Conservation (phyloP, 805 yeast genomes). For the Wickerhamomyces alni region DNA sequence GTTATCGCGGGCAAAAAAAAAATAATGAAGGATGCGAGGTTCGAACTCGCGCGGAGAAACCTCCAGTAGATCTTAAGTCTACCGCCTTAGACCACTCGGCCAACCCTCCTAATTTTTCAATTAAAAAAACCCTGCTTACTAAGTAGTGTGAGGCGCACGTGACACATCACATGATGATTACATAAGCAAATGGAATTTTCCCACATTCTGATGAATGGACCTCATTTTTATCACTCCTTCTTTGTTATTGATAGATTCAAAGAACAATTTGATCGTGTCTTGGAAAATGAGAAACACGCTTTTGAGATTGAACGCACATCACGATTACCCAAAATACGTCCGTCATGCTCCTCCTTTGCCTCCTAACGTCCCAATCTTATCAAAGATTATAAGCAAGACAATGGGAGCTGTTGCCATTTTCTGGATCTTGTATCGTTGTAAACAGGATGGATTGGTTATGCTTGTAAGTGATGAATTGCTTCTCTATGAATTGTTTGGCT, state of each 20-base stretch:
- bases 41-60: slow-evolving; percentile 3
- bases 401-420: slow-evolving; percentile 89
- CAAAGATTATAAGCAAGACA: slow-evolving; percentile 54
- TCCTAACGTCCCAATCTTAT: slow-evolving; percentile 57
- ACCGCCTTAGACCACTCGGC: slow-evolving; percentile 3
- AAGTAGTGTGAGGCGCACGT: too few relatives aligned
- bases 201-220: too few relatives aligned
- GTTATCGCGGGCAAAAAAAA: neutral
- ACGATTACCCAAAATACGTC: slow-evolving; percentile 22
- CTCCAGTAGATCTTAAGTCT: slow-evolving; percentile 3
- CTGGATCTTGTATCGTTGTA: slow-evolving; percentile 77
- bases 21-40: slow-evolving; percentile 3
- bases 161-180: neutral
- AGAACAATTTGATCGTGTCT: too few relatives aligned
- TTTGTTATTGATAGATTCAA: too few relatives aligned
- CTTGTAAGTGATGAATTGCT: too few relatives aligned
- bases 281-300: slow-evolving; percentile 11
- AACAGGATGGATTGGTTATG: slow-evolving; percentile 65
- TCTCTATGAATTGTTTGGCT: too few relatives aligned
- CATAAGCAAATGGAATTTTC: too few relatives aligned
- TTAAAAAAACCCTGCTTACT: too few relatives aligned
- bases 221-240: neutral
- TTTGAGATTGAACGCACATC: slow-evolving; percentile 5
- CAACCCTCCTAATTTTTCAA: neutral
- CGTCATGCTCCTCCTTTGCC: slow-evolving; percentile 57